These are phyloP conservation scores for Mesembryanthemum crystallinum DNA, from an alignment of 148 eudicot species.

Conservation along the genomic window DNA sequence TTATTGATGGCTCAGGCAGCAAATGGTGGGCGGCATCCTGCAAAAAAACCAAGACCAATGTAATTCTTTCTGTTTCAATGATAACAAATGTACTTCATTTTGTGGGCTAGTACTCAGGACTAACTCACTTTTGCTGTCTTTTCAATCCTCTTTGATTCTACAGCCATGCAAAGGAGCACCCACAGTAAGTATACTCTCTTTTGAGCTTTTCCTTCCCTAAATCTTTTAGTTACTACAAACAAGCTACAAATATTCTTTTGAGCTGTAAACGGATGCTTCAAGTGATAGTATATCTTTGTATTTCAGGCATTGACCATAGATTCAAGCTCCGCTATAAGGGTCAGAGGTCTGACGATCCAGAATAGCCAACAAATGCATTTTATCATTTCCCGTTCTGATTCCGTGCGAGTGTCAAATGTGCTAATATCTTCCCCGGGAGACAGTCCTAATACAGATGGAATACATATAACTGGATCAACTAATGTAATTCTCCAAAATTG, in stretches of 20 bases:
- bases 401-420: constrained; percentile 59
- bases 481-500: constrained; percentile 70
- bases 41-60: constrained; percentile 91
- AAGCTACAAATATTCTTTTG: not conserved
- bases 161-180: constrained; percentile 98
- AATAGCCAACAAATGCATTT: constrained; percentile 98
- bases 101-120: not conserved
- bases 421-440: constrained; percentile 83
- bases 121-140: constrained; percentile 28
- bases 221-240: not conserved
- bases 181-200: constrained; percentile 51
- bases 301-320: constrained; percentile 80
- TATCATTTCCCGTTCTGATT: constrained; percentile 51
- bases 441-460: constrained; percentile 99
- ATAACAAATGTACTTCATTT: not conserved
- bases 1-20: constrained; percentile 94
- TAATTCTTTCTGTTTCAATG: constrained; percentile 29
- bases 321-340: constrained; percentile 64
- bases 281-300: not conserved
- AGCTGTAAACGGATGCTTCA: not conserved
- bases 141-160: constrained; percentile 13
- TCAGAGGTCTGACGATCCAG: constrained; percentile 75
- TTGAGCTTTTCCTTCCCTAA: not conserved
- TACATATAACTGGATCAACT: constrained; percentile 74
- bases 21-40: constrained; percentile 99